Base-by-base conservation (phyloP, 139 green algal genomes). In the Coccomyxa sp. region DNA sequence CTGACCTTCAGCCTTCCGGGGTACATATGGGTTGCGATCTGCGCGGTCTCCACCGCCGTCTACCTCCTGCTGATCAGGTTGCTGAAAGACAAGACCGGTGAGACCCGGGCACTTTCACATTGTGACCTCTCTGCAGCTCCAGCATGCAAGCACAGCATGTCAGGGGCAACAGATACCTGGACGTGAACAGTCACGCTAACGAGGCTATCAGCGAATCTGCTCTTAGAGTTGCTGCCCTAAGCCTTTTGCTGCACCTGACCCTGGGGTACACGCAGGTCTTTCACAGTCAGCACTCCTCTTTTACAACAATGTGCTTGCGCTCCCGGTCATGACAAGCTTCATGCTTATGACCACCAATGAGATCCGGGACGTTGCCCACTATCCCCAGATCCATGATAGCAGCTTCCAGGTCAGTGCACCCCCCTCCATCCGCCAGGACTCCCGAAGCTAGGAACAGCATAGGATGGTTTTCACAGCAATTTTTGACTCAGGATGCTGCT, bases 261-360 rank as follows among this genome's bases (percentile, higher is more conserved):
- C n/a, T n/a, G n/a, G n/a, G 58, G 16, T 8, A 8, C 18, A 33
- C 22, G 68, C 84, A 87, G 80, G 84, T 29, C 38, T 89, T 44
- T 75, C 27, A 55, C 81, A 89, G 72, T 77, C 55, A 39, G 78
- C 81, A n/a, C 71, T 91, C 35, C 77, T 91, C 50, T 79, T 86
- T 39, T 87, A 89, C 83, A 91, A 90, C 73, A 90, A 88, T 73
- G 68, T 89, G 8, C 70, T 89, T 38, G 55, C 81, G 29, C 77
- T 89, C 40, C 87, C 87, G 18, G 58, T 91, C 31, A 91, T 91
- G 87, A 35, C 73, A 16, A 38, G 37, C 5, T 87, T 80, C 74
- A 68, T 89, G 70, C 18, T 84, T 12, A 8, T 81, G 38, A 75
- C 38, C 76, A 87, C 87, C 33, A 79, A 72, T 31, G 87, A 91